A percentile compares a stretch with the other conserved stretches of the same genome.
Conservation (phyloP, 148 eudicot genomes). For the Rhododendron kiyosumense region DNA sequence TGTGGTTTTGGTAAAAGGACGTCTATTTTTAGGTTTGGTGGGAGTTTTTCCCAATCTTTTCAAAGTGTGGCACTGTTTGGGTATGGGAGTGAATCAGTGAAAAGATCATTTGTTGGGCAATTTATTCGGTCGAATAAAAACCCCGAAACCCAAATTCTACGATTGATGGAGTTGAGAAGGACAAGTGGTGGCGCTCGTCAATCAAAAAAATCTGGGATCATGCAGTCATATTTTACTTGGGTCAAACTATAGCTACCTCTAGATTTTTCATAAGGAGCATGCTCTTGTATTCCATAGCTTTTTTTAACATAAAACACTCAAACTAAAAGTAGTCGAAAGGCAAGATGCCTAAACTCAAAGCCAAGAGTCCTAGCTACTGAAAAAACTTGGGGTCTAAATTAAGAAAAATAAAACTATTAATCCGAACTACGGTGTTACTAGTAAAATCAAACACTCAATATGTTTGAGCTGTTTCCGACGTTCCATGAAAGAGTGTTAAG, state of each 20-base stretch:
- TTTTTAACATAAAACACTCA: too few species aligned
- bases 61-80: not conserved
- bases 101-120: too few species aligned
- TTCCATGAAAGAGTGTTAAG: not conserved
- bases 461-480: not conserved
- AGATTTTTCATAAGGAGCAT: too few species aligned
- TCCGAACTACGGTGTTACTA: not conserved
- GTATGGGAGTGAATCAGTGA: not conserved
- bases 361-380: not conserved
- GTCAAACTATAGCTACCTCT: too few species aligned
- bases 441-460: too few species aligned
- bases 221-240: too few species aligned
- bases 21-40: not conserved
- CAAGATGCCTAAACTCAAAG: not conserved
- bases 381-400: not conserved
- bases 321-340: too few species aligned
- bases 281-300: too few species aligned
- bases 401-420: not conserved
- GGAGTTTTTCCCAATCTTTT: not conserved
- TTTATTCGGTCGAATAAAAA: too few species aligned
- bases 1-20: not conserved
- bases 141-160: not conserved
- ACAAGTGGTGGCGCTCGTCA: too few species aligned
- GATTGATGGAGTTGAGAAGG: too few species aligned
- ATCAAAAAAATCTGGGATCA: too few species aligned